Evolutionary conservation across 2,329 filamentous ascomycete species (phyloP).

Genomic region (Aspergillus texensis): DNA sequence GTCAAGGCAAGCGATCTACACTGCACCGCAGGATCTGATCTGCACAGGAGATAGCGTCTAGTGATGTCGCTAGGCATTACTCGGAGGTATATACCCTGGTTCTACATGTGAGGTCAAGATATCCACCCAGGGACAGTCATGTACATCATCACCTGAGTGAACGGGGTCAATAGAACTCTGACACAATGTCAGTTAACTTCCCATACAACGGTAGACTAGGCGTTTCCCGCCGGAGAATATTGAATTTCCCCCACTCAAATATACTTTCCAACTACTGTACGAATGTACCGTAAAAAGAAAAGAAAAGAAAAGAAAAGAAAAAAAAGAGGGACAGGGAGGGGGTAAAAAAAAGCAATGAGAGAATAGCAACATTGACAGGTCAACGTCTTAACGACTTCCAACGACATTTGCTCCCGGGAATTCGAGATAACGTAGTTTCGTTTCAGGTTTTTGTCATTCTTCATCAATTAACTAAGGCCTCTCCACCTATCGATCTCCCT

Average conservation of each 20-base stretch:
- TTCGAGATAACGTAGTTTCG: not conserved
- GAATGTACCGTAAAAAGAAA: not conserved
- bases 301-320: not conserved
- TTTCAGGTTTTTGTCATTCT: slow-evolving; percentile 1
- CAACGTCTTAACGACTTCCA: slow-evolving; percentile 1
- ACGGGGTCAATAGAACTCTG: not conserved
- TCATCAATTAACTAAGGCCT: not conserved
- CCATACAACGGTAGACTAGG: not conserved
- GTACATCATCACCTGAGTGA: not conserved
- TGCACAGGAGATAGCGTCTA: not conserved
- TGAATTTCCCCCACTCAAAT: not conserved
- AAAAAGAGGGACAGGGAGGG: too few species aligned
- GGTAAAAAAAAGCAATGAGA: not conserved
- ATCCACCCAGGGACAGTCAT: not conserved
- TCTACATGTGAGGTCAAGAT: not conserved
- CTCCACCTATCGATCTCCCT: not conserved
- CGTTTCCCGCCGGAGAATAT: not conserved
- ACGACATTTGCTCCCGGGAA: not conserved
- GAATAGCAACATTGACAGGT: not conserved
- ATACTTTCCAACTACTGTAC: not conserved
- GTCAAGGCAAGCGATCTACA: not conserved
- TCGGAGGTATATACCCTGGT: not conserved
- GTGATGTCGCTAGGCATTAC: not conserved
- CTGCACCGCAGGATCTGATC: slow-evolving; percentile 1
- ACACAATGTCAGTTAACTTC: not conserved